These are phyloP conservation scores for Ogataea sp. DNA, from an alignment of 805 yeast species.

Conservation along the genomic window DNA sequence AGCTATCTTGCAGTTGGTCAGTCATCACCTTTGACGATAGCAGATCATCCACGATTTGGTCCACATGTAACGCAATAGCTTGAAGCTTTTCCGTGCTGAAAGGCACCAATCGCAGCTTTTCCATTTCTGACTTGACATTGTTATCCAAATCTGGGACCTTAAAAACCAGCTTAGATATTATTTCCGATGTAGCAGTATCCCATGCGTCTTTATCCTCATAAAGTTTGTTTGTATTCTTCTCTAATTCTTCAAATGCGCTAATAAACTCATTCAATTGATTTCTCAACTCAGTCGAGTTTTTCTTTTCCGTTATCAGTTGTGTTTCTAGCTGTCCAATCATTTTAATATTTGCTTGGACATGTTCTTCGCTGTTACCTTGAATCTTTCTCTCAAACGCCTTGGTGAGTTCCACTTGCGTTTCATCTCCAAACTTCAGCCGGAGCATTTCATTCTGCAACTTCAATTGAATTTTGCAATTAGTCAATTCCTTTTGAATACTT, in stretches of 20 bases:
- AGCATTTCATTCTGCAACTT: constrained; percentile 23
- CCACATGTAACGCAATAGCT: not conserved
- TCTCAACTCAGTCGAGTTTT: not conserved
- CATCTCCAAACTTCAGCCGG: constrained; percentile 13
- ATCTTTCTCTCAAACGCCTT: constrained; percentile 7
- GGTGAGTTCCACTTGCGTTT: constrained; percentile 7
- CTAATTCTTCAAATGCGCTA: not conserved
- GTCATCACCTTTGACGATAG: too few species aligned
- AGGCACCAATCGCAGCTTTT: not conserved
- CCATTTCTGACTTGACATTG: not conserved
- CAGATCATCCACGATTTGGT: not conserved
- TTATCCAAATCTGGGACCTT: not conserved
- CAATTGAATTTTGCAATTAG: constrained; percentile 26
- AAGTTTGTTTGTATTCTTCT: constrained; percentile 8
- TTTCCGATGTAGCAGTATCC: not conserved
- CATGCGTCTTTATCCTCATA: constrained; percentile 9
- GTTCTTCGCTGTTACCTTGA: not conserved
- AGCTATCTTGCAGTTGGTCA: not conserved
- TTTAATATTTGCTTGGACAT: not conserved
- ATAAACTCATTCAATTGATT: not conserved
- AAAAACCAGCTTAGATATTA: not conserved
- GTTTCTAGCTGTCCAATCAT: not conserved
- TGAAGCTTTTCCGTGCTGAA: not conserved
- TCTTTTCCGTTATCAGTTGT: not conserved
- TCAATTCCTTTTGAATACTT: constrained; percentile 21